Evolutionary conservation across 208 protist species (phyloP).

Genomic region (Leishmania tropica): DNA sequence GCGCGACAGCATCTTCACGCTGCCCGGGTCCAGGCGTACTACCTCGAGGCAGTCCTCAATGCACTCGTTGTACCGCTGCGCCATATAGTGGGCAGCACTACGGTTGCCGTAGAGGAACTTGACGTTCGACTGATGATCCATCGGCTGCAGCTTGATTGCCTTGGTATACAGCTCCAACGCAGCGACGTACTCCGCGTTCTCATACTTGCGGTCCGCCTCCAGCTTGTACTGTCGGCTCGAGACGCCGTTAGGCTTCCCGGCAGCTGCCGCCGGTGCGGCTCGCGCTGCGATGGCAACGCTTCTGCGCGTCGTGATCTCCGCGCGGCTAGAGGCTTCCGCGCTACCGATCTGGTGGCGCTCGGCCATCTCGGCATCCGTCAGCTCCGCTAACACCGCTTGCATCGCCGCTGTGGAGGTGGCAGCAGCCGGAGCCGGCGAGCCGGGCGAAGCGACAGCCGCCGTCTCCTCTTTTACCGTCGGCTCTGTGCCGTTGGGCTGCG

Average conservation of each 20-base stretch:
- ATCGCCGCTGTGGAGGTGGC: background rate
- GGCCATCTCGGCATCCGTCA: conserved; percentile 37
- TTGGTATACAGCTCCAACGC: conserved; percentile 88
- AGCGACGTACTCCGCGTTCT: conserved; percentile 74
- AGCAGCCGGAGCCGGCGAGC: background rate
- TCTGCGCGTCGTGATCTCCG: conserved; percentile 11
- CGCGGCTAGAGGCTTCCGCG: background rate
- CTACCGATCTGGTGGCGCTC: conserved; percentile 38
- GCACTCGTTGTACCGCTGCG: conserved; percentile 76
- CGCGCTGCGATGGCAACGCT: background rate
- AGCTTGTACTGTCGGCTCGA: conserved; percentile 77
- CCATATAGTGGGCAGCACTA: conserved; percentile 91
- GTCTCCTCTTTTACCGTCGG: conserved; percentile 11
- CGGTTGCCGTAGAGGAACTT: conserved; percentile 86
- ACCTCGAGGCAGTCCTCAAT: conserved; percentile 82
- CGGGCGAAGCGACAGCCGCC: background rate
- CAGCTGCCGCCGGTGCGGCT: background rate
- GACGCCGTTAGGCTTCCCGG: background rate
- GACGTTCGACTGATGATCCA: conserved; percentile 60
- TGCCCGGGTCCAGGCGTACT: conserved; percentile 68
- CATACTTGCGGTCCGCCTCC: conserved; percentile 88
- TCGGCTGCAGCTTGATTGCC: conserved; percentile 71
- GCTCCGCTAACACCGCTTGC: conserved; percentile 19
- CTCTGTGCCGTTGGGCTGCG: background rate
- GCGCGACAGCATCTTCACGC: conserved; percentile 73